A percentile compares a stretch with the other conserved stretches of the same genome.
phyloP scores from a whole-genome alignment of 2,329 filamentous ascomycete species.

The Penicillium glabrum region DNA sequence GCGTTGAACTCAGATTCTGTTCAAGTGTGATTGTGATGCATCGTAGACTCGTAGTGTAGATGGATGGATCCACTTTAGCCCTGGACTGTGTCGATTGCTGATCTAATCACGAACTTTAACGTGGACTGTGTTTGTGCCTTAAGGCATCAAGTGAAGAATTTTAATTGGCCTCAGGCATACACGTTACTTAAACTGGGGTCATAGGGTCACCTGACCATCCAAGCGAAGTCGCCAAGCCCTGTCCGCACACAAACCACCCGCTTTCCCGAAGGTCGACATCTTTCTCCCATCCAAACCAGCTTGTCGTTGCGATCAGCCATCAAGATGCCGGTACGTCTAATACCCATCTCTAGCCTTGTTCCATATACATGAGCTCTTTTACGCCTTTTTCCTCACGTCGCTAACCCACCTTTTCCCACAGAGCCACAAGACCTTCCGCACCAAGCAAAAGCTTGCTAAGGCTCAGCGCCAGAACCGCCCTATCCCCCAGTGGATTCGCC shows the following conservation, averaged over 20 bases:
- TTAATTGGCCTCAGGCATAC: constrained; percentile 4
- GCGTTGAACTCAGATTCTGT: neutral
- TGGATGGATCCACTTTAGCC: neutral
- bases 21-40: neutral
- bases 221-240: constrained; percentile 42
- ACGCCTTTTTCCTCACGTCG: neutral
- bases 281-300: constrained; percentile 38
- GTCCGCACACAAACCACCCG: constrained; percentile 41
- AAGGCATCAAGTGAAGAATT: neutral
- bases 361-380: neutral
- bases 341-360: neutral
- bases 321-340: constrained; percentile 56
- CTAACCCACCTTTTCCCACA: constrained; percentile 45
- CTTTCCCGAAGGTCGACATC: constrained; percentile 34
- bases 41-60: neutral
- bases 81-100: neutral
- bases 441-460: constrained; percentile 99
- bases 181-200: constrained; percentile 15
- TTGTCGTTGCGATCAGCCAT: constrained; percentile 44
- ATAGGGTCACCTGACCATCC: constrained; percentile 38
- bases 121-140: neutral
- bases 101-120: neutral
- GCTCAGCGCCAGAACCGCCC: constrained; percentile 99
- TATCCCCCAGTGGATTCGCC: constrained; percentile 99
- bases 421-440: constrained; percentile 99